Percentiles rank a stretch among this genome's conserved stretches.
phyloP scores from a whole-genome alignment of 2,329 filamentous ascomycete species.

The Keithomyces neogunnii region DNA sequence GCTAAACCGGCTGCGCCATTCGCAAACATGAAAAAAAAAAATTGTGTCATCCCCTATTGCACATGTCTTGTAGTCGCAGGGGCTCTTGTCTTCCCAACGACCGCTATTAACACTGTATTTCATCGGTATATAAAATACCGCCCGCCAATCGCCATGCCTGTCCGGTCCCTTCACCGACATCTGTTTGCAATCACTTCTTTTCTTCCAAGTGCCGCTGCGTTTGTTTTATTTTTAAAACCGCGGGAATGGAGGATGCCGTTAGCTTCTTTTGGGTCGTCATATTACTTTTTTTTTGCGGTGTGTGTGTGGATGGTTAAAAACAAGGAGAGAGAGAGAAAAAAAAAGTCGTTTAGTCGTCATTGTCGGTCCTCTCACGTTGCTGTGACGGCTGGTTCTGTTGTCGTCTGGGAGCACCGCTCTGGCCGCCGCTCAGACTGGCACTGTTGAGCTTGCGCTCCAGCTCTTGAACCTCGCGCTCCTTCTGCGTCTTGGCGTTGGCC shows the following conservation, averaged over 20 bases:
- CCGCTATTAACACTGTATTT: not conserved
- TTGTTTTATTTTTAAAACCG: too few relatives aligned
- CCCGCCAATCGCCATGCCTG: not conserved
- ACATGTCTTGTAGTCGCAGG: not conserved
- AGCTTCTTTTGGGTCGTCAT: not conserved
- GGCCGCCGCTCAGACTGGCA: conserved; percentile 25
- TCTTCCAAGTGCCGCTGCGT: too few relatives aligned
- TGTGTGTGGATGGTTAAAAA: not conserved
- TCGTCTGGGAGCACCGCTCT: conserved; percentile 22
- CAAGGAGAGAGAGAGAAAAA: not conserved
- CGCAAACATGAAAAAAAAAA: conserved; percentile 8
- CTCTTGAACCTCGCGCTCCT: conserved; percentile 69
- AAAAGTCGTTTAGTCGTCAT: conserved; percentile 40
- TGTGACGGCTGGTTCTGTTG: conserved; percentile 16
- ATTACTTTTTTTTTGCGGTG: not conserved
- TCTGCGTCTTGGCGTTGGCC: conserved; percentile 65
- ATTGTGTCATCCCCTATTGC: not conserved
- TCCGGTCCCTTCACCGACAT: conserved; percentile 7
- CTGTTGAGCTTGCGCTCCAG: conserved; percentile 57
- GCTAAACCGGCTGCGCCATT: conserved; percentile 29
- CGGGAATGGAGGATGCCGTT: too few relatives aligned
- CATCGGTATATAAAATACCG: not conserved
- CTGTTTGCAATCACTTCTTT: too few relatives aligned
- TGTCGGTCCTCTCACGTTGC: conserved; percentile 42
- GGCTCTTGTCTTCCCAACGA: not conserved